Conservation (phyloP, 2,329 filamentous ascomycete species). For the Coniochaeta sp. region DNA sequence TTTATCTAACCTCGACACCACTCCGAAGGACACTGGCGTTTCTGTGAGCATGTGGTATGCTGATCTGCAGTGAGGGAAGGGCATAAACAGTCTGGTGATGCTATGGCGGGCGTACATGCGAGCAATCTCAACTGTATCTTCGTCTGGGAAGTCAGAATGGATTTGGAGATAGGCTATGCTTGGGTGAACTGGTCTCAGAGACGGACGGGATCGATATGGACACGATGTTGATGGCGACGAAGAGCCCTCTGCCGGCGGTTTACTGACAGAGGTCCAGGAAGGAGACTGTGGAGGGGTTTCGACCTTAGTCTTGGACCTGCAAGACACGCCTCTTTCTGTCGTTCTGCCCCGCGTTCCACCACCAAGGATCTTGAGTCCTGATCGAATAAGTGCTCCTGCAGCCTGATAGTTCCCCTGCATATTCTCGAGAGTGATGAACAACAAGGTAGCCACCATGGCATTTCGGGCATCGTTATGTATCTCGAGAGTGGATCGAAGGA, state of each 20-base stretch:
- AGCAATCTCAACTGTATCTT: slow-evolving; percentile 18
- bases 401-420: slow-evolving; percentile 21
- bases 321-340: neutral
- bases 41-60: slow-evolving; percentile 17
- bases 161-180: neutral
- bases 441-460: slow-evolving; percentile 17
- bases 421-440: slow-evolving; percentile 20
- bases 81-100: slow-evolving; percentile 12
- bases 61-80: slow-evolving; percentile 17
- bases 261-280: neutral
- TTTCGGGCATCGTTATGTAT: slow-evolving; percentile 11
- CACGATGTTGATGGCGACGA: neutral
- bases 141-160: neutral
- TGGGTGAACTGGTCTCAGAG: neutral
- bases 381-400: slow-evolving; percentile 16
- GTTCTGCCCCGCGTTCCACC: slow-evolving; percentile 7
- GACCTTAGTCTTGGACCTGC: neutral
- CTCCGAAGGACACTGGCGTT: neutral
- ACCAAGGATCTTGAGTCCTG: slow-evolving; percentile 17
- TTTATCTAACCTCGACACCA: neutral
- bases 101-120: slow-evolving; percentile 17
- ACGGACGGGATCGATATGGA: neutral
- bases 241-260: neutral
- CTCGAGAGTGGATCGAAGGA: slow-evolving; percentile 15
- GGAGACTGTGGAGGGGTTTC: neutral